Evolutionary conservation across 23 red algal species (phyloP).

Genomic region (Gracilariopsis chorda): DNA sequence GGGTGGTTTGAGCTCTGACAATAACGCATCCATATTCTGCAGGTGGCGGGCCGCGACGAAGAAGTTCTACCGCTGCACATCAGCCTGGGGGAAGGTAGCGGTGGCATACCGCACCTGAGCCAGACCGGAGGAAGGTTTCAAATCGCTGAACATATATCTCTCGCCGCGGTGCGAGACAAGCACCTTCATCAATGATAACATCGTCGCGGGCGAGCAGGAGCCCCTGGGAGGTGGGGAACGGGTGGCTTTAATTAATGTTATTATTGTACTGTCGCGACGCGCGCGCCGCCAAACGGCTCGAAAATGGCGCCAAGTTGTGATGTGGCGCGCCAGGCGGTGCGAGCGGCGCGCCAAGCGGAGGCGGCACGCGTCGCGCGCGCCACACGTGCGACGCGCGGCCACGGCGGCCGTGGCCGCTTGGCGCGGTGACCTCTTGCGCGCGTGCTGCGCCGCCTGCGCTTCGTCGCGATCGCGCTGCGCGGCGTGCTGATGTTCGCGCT

Average conservation of each 20-base stretch:
- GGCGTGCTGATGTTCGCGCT: too few relatives aligned
- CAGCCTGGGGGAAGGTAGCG: neutral
- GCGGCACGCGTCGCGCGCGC: too few relatives aligned
- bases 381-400: too few relatives aligned
- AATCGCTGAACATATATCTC: neutral
- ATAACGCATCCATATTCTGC: neutral
- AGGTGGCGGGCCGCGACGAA: neutral
- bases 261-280: too few relatives aligned
- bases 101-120: neutral
- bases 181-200: too few relatives aligned
- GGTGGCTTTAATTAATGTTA: too few relatives aligned
- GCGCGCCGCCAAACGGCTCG: slow-evolving; percentile 9
- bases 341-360: neutral
- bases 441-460: too few relatives aligned
- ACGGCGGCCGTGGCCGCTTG: too few relatives aligned
- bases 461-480: too few relatives aligned
- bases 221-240: too few relatives aligned
- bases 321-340: neutral
- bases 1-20: neutral
- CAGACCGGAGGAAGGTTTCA: neutral
- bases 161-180: neutral
- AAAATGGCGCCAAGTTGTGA: slow-evolving; percentile 25
- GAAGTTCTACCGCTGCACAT: neutral
- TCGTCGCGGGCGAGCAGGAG: too few relatives aligned
- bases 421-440: too few relatives aligned